Percentiles rank a stretch among this genome's conserved stretches.
phyloP scores from a whole-genome alignment of 108 stramenopile genomes.

The Nitzschia palea region DNA sequence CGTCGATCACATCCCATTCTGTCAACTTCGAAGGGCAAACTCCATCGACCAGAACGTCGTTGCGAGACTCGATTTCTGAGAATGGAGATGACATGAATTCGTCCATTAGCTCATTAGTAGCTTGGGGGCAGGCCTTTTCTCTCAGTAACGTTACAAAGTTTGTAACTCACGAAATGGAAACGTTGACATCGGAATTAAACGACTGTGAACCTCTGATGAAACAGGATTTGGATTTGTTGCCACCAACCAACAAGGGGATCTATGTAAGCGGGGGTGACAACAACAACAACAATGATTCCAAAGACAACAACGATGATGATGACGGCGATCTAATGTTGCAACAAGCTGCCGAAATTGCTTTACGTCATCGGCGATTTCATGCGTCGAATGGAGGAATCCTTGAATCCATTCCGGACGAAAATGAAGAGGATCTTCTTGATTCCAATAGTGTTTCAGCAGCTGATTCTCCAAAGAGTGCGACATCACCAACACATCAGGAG shows the following conservation, averaged over 20 bases:
- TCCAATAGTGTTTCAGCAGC: neutral
- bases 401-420: neutral
- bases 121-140: neutral
- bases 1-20: no score
- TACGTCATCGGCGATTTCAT: neutral
- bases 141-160: neutral
- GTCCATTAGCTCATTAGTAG: neutral
- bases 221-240: neutral
- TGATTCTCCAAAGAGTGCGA: neutral
- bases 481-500: neutral
- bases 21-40: neutral
- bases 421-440: neutral
- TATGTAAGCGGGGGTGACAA: no score
- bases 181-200: conserved; percentile 9
- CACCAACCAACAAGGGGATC: no score
- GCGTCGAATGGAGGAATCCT: neutral
- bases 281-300: no score
- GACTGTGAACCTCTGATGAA: no score
- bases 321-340: conserved; percentile 5
- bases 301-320: neutral
- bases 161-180: conserved; percentile 4
- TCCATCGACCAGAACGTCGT: no score
- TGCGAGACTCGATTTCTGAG: no score
- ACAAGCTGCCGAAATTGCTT: conserved; percentile 7
- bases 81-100: neutral